Conservation (phyloP, 331 rosid genomes). For the Cydonia oblonga region DNA sequence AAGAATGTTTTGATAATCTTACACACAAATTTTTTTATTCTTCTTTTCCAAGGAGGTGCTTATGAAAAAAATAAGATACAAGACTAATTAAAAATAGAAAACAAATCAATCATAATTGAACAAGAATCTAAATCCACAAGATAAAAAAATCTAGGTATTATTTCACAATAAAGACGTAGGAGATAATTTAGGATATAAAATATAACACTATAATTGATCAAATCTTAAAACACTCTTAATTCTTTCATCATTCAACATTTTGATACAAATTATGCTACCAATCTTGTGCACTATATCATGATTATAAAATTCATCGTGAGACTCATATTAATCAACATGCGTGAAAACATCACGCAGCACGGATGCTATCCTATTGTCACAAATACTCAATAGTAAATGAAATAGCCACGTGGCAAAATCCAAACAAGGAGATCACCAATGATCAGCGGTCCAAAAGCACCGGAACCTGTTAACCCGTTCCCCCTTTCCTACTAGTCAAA, state of each 20-base stretch:
- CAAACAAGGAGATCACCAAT: neutral
- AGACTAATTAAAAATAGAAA: too few species aligned
- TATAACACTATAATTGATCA: neutral
- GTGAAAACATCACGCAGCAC: fast-evolving
- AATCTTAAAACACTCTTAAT: neutral
- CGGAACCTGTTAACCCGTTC: neutral
- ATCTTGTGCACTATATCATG: too few species aligned
- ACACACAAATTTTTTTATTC: too few species aligned
- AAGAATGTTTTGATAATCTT: too few species aligned
- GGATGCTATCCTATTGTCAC: neutral
- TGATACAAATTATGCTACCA: too few species aligned
- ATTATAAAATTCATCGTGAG: neutral
- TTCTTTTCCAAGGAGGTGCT: neutral
- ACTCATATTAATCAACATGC: neutral
- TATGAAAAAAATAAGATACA: too few species aligned
- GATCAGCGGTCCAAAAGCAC: neutral
- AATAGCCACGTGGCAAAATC: neutral
- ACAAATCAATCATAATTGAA: neutral
- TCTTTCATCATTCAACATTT: too few species aligned
- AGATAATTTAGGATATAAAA: too few species aligned
- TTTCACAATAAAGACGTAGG: neutral
- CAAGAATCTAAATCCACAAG: neutral
- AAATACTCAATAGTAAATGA: neutral
- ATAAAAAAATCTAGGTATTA: neutral
- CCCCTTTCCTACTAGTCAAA: neutral